A percentile compares a stretch with the other conserved stretches of the same genome.
phyloP scores from a whole-genome alignment of 176 grass and related monocot genomes.

The Coix lacrymajobi region DNA sequence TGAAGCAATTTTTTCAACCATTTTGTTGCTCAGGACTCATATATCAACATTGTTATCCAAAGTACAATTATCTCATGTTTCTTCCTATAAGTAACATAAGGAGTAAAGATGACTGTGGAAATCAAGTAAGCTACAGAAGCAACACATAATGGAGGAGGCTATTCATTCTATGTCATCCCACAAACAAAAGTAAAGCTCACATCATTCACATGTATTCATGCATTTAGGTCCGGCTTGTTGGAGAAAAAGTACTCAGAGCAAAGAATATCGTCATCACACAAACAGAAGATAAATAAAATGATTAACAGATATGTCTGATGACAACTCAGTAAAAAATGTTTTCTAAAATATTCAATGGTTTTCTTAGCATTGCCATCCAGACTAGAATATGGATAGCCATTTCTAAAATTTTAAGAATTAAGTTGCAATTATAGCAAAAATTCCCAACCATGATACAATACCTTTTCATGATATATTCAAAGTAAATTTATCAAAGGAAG shows the following conservation, averaged over 20 bases:
- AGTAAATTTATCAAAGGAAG: background rate
- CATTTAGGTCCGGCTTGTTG: background rate
- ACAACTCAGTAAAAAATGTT: background rate
- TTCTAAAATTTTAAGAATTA: background rate
- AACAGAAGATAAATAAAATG: background rate
- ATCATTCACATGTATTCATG: background rate
- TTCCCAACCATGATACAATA: background rate
- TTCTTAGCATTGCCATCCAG: background rate
- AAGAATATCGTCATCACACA: background rate
- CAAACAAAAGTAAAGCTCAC: background rate
- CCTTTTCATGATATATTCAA: background rate
- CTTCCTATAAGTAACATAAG: slow-evolving; percentile 5
- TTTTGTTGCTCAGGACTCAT: slow-evolving; percentile 8
- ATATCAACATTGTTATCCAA: background rate
- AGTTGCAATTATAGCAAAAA: background rate
- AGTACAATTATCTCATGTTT: slow-evolving; percentile 15
- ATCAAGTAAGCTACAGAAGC: background rate
- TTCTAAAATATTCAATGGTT: background rate
- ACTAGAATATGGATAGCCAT: background rate
- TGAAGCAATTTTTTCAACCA: background rate
- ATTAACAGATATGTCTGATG: background rate
- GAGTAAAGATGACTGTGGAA: background rate
- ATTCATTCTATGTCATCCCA: background rate
- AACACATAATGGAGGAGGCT: background rate
- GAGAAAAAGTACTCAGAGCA: background rate